These are phyloP conservation scores for Saccharomycopsis sp. DNA, from an alignment of 805 yeast genomes.

Conservation along the genomic window DNA sequence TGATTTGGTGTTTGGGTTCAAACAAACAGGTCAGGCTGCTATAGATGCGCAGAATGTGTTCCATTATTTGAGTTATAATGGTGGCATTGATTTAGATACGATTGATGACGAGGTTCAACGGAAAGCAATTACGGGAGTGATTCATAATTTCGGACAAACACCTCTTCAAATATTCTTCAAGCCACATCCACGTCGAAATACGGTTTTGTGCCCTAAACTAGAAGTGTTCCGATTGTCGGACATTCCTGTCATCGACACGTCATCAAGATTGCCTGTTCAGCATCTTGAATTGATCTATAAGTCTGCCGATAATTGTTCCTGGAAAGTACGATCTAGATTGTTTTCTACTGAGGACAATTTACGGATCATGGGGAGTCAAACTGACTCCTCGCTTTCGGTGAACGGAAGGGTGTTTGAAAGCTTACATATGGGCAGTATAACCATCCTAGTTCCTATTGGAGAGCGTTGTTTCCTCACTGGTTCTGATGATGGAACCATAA, in stretches of 20 bases:
- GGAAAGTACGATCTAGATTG: conserved; percentile 45
- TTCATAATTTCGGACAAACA: conserved; percentile 89
- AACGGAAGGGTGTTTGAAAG: conserved; percentile 39
- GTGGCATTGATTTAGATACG: conserved; percentile 70
- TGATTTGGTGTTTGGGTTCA: conserved; percentile 74
- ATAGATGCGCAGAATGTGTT: conserved; percentile 65
- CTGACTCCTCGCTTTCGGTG: conserved; percentile 26
- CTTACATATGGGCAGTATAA: conserved; percentile 36
- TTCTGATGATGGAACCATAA: conserved; percentile 52
- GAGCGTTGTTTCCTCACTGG: conserved; percentile 42
- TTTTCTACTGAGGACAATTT: conserved; percentile 24
- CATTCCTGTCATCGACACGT: conserved; percentile 38
- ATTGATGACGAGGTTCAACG: conserved; percentile 70
- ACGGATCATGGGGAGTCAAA: conserved; percentile 10
- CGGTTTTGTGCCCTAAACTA: conserved; percentile 32
- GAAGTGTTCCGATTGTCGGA: conserved; percentile 29
- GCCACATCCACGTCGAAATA: conserved; percentile 54
- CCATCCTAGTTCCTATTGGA: conserved; percentile 37
- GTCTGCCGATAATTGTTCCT: conserved; percentile 31
- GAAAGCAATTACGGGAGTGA: conserved; percentile 73
- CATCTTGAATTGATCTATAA: conserved; percentile 40
- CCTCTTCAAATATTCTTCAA: conserved; percentile 65
- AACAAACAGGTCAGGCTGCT: conserved; percentile 70
- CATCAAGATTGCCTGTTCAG: conserved; percentile 35
- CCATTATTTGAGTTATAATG: conserved; percentile 78